These are phyloP conservation scores for Erysiphe pulchra DNA, from an alignment of 2,329 filamentous ascomycete genomes.

Conservation along the genomic window DNA sequence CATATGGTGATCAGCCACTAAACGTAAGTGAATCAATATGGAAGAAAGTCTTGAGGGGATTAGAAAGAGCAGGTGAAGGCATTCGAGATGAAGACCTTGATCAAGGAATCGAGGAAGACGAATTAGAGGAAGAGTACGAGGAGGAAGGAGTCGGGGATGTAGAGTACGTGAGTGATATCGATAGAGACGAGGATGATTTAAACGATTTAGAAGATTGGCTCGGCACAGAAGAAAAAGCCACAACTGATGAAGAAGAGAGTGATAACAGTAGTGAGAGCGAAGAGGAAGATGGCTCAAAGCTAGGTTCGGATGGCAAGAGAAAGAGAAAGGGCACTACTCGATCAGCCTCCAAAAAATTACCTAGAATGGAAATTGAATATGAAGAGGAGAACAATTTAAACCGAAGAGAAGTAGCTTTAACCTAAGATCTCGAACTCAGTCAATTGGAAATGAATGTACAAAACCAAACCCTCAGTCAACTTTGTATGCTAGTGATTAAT, in stretches of 20 bases:
- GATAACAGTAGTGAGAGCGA: slow-evolving; percentile 24
- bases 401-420: no score
- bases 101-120: slow-evolving; percentile 58
- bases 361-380: slow-evolving; percentile 45
- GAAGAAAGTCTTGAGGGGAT: slow-evolving; percentile 82
- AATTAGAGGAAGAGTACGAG: slow-evolving; percentile 40
- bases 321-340: slow-evolving; percentile 12
- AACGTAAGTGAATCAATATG: slow-evolving; percentile 90
- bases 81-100: slow-evolving; percentile 69
- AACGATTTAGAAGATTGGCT: slow-evolving; percentile 83
- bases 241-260: slow-evolving; percentile 21
- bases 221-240: slow-evolving; percentile 32
- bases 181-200: slow-evolving; percentile 57
- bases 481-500: no score
- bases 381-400: slow-evolving; percentile 33
- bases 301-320: slow-evolving; percentile 26
- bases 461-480: no score
- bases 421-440: no score
- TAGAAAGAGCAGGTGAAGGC: slow-evolving; percentile 72
- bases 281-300: slow-evolving; percentile 29
- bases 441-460: no score
- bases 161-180: slow-evolving; percentile 82
- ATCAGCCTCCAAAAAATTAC: slow-evolving; percentile 18
- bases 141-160: slow-evolving; percentile 47
- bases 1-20: slow-evolving; percentile 80